Evolutionary conservation across 2,329 filamentous ascomycete genomes (phyloP).

Genomic region (Fusarium solani-melongenae): DNA sequence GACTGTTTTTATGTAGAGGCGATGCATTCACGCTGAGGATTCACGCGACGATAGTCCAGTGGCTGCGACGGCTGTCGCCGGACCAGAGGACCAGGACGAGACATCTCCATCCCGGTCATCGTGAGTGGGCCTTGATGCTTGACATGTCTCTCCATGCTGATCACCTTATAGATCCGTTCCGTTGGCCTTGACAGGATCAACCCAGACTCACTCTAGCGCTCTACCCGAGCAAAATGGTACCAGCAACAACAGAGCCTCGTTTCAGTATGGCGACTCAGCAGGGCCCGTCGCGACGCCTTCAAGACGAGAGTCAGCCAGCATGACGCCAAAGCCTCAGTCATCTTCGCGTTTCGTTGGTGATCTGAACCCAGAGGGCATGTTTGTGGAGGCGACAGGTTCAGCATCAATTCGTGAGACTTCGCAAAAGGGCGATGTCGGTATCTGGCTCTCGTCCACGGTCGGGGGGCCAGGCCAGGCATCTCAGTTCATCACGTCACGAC

Average conservation of each 20-base stretch:
- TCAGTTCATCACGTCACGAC: constrained; percentile 52
- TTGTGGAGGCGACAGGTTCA: constrained; percentile 63
- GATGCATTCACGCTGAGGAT: constrained; percentile 57
- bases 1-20: constrained; percentile 47
- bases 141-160: constrained; percentile 1
- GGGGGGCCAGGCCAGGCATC: constrained; percentile 43
- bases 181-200: neutral
- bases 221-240: constrained; percentile 18
- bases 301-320: constrained; percentile 26
- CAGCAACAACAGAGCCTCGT: constrained; percentile 1
- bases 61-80: constrained; percentile 14
- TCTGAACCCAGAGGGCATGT: constrained; percentile 69
- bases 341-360: constrained; percentile 67
- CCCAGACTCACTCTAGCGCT: constrained; percentile 10
- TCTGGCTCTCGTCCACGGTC: constrained; percentile 60
- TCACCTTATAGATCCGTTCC: constrained; percentile 25
- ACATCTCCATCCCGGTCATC: constrained; percentile 46
- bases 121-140: constrained; percentile 37
- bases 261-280: constrained; percentile 25
- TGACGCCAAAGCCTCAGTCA: constrained; percentile 39
- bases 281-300: constrained; percentile 6
- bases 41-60: constrained; percentile 41
- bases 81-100: constrained; percentile 39
- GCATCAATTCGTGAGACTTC: constrained; percentile 49
- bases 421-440: constrained; percentile 64